Evolutionary conservation across 352 stramenopile species (phyloP).

Genomic region (Chrysophaeum taylorii): DNA sequence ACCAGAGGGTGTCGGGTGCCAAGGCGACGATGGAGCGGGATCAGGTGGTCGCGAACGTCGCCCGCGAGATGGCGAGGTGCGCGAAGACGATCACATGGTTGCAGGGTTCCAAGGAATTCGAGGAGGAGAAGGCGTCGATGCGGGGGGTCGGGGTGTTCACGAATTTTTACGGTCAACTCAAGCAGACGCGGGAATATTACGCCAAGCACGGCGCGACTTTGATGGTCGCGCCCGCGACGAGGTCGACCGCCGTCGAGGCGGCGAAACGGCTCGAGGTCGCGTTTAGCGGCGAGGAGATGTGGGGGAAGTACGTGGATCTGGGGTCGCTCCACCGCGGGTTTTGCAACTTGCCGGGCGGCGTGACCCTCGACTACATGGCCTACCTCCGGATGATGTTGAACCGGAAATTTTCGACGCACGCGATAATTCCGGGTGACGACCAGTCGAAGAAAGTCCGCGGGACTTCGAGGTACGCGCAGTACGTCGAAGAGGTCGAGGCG

Average conservation of each 20-base stretch:
- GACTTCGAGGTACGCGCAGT: constrained; percentile 51
- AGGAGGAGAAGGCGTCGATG: constrained; percentile 13
- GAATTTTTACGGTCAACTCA: constrained; percentile 48
- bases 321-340: constrained; percentile 37
- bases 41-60: background rate
- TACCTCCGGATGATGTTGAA: constrained; percentile 12
- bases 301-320: constrained; percentile 64
- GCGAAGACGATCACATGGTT: background rate
- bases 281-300: constrained; percentile 57
- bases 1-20: background rate
- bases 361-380: constrained; percentile 16
- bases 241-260: background rate
- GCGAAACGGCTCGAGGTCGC: background rate
- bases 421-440: constrained; percentile 13
- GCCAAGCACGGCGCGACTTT: constrained; percentile 26
- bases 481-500: constrained; percentile 42
- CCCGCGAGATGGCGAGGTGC: background rate
- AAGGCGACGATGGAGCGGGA: constrained; percentile 2
- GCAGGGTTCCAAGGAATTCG: background rate
- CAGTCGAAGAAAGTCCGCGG: constrained; percentile 12
- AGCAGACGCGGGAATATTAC: constrained; percentile 53
- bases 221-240: background rate
- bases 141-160: background rate
- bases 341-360: constrained; percentile 21
- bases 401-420: constrained; percentile 15